These are phyloP conservation scores for Pseudogymnoascus sp. DNA, from an alignment of 2,329 filamentous ascomycete genomes.

Conservation along the genomic window DNA sequence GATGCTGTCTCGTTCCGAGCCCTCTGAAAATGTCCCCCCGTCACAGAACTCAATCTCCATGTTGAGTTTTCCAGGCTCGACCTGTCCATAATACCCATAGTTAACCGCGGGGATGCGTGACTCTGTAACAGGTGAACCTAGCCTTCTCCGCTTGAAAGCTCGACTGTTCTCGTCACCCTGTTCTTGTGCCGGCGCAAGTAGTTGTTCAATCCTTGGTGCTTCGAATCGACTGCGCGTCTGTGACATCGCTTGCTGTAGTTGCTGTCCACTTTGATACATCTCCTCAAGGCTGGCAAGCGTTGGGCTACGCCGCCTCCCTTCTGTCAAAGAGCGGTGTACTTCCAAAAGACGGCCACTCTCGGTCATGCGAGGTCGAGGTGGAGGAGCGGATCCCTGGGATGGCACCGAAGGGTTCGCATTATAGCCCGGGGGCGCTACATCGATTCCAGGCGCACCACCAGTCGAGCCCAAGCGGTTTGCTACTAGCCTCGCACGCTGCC, in stretches of 20 bases:
- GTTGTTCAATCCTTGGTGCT: background rate
- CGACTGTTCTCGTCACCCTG: conserved; percentile 38
- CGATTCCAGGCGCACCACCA: background rate
- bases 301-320: background rate
- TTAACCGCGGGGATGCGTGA: conserved; percentile 51
- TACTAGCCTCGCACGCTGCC: background rate
- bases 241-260: background rate
- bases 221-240: background rate
- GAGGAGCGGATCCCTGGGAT: background rate
- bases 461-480: background rate
- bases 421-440: background rate
- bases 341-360: conserved; percentile 1
- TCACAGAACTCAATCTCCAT: conserved; percentile 91
- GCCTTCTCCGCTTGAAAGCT: conserved; percentile 60
- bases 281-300: background rate
- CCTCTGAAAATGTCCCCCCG: conserved; percentile 60
- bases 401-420: background rate
- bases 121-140: conserved; percentile 54
- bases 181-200: conserved; percentile 14
- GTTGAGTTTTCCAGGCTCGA: conserved; percentile 70
- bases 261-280: background rate
- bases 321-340: background rate
- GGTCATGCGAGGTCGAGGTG: background rate
- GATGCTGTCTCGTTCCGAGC: conserved; percentile 37
- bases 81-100: conserved; percentile 83